Evolutionary conservation across 2,329 filamentous ascomycete genomes (phyloP).

Genomic region (Arthrobotrys pseudoclavata): DNA sequence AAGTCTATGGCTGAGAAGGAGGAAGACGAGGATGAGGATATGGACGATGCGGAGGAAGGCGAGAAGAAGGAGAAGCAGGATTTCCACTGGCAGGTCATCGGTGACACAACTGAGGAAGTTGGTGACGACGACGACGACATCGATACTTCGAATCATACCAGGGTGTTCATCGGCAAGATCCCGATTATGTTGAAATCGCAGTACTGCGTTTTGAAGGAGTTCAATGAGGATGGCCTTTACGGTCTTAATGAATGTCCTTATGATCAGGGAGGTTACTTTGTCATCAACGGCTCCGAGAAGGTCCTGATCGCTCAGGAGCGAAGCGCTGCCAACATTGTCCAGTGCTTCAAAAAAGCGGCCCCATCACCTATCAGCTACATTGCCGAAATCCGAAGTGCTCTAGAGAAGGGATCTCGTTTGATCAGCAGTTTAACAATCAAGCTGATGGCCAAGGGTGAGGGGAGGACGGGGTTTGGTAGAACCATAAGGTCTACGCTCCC

Average conservation of each 20-base stretch:
- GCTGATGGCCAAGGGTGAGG: constrained; percentile 86
- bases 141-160: constrained; percentile 61
- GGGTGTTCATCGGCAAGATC: constrained; percentile 91
- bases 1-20: constrained; percentile 80
- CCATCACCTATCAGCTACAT: constrained; percentile 94
- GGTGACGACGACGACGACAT: constrained; percentile 71
- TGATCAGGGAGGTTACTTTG: constrained; percentile 97
- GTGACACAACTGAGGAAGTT: constrained; percentile 67
- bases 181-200: constrained; percentile 98
- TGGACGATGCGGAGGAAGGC: constrained; percentile 65
- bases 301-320: constrained; percentile 97
- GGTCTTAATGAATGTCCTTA: constrained; percentile 96
- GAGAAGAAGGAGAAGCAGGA: constrained; percentile 64
- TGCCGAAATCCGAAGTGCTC: constrained; percentile 94
- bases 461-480: constrained; percentile 80
- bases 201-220: constrained; percentile 88
- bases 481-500: constrained; percentile 92
- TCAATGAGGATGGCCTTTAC: constrained; percentile 88
- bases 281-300: constrained; percentile 99
- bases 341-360: constrained; percentile 97
- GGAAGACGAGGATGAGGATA: constrained; percentile 70
- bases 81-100: constrained; percentile 63
- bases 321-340: constrained; percentile 97
- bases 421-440: constrained; percentile 95
- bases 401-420: constrained; percentile 94